Evolutionary conservation across 805 yeast species (phyloP), one percentile per base, ranked within the genome.

Genomic region (Pichia membranifaciens): DNA sequence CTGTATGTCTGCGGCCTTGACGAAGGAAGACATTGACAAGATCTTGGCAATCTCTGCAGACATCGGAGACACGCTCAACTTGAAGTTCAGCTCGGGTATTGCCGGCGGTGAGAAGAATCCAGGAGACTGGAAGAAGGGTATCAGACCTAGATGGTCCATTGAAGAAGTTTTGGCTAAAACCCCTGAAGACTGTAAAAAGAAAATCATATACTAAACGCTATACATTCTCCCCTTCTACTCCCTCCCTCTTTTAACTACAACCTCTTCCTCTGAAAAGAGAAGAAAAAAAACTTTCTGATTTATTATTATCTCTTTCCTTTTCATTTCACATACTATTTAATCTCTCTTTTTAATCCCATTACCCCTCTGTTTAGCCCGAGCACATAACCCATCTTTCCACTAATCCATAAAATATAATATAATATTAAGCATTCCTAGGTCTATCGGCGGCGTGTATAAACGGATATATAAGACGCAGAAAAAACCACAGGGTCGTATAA

Each of bases 11-110:
- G 72, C 97, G 0, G 85, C 98, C 1, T 75, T 95, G 58, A 93
- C 96, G 29, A 93, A 93, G 68, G 91, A 86, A 58, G 99, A 93
- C 66, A 77, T 93, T 58, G 99, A 93, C 63, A 76, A 79, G 56
- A 74, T 88, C 36, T 71, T 90, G 56, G 75, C 76, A 44, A 82
- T 78, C 58, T 75, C 85, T 58, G 79, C 79, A 56, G 88, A 84
- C 57, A 75, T 88, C 44, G 98, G 96, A 45, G 93, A 87, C 58
- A 69, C 71, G 58, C 65, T 86, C 51, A 79, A 74, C 65, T 75
- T 90, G 64, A 90, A 89, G 63, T 80, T 83, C 58, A 78, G 87
- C 58, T 78, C 88, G 29, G 91, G 91, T 46, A 73, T 76, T 51
- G 87, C 87, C 21, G 90, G 90, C 48, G 80, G 78, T 34, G 71